A percentile compares a stretch with the other conserved stretches of the same genome.
Conservation (phyloP, 1,284 basidiomycete genomes). For the Cryptococcus sp. region DNA sequence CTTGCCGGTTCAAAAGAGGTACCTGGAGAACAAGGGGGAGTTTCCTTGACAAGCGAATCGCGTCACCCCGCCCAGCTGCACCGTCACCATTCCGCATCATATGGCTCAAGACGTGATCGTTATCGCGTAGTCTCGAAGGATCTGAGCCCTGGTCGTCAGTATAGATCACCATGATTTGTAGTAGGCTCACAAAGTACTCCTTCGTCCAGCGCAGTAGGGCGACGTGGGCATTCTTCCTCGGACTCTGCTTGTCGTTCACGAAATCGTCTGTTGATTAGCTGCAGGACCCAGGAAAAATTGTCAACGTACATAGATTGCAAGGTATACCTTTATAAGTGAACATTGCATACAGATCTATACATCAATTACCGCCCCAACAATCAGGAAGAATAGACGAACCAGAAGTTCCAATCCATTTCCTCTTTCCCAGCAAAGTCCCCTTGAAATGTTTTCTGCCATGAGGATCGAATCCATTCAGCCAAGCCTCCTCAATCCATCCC, state of each 20-base stretch:
- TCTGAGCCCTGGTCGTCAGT: background rate
- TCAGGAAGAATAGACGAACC: conserved; percentile 49
- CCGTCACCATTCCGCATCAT: conserved; percentile 21
- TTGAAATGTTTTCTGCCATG: conserved; percentile 62
- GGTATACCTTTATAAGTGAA: conserved; percentile 58
- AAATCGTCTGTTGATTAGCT: conserved; percentile 35
- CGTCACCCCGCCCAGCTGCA: conserved; percentile 16
- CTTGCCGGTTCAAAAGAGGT: background rate
- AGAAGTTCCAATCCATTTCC: conserved; percentile 73
- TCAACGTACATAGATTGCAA: conserved; percentile 41
- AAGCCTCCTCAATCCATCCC: conserved; percentile 70
- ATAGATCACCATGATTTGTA: background rate
- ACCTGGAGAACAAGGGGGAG: conserved; percentile 70
- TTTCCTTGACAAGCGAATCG: conserved; percentile 55
- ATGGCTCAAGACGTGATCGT: conserved; percentile 19
- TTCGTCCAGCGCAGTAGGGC: conserved; percentile 37
- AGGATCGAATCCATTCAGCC: conserved; percentile 68
- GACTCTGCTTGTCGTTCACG: conserved; percentile 22
- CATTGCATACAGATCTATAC: conserved; percentile 50
- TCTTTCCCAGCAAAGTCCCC: conserved; percentile 58
- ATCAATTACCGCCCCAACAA: background rate
- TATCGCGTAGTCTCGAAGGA: background rate
- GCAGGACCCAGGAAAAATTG: background rate
- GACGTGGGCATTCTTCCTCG: conserved; percentile 17
- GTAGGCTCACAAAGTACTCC: conserved; percentile 42